Base-by-base conservation (phyloP, 257 asterid species). In the Nicotiana tomentosiformis region DNA sequence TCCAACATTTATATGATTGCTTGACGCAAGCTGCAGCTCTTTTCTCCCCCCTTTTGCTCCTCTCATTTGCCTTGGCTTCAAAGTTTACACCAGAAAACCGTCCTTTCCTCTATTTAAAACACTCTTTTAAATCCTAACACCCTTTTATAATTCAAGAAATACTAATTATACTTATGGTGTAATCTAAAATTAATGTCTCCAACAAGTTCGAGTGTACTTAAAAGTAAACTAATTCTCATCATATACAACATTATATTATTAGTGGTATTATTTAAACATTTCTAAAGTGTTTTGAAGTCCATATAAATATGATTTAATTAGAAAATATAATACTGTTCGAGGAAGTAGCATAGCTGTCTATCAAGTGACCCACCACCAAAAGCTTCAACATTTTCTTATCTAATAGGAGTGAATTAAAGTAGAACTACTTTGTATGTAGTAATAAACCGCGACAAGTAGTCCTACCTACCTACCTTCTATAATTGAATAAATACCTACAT, bases 361-460 rank as follows among this genome's bases (percentile, higher is more conserved):
- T 74, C 58, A 60, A 81, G 76, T 88, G 91, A 92, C 90, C 92
- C 94, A 88, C 87, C 90, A 88, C 91, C 88, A 89, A 86, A 86
- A 87, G 87, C 81, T 88, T 82, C 82, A 77, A 69, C 53, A 77
- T 77, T 39, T 65, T 66, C 51, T 30, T 32, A 53, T 81, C 5
- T 78, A 32, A 30, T 26, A 29, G 49, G 49, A 39, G 49, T 7
- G 77, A 79, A 66, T 7, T 29, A 39, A 43, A 56, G 67, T 33
- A 46, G 33, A 35, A 39, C 11, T 60, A 30, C 46, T 66, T 82
- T 82, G 51, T 77, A 66, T 37, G 14, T 26, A 58, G 7, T 17
- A 83, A 78, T 37, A 33, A 65, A 83, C 62, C 81, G 78, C 68
- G 56, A 72, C 81, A 70, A 70, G 20, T 18, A 66, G 66, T 18